Evolutionary conservation across 108 stramenopile genomes (phyloP).

Genomic region (Nitzschia putrida): DNA sequence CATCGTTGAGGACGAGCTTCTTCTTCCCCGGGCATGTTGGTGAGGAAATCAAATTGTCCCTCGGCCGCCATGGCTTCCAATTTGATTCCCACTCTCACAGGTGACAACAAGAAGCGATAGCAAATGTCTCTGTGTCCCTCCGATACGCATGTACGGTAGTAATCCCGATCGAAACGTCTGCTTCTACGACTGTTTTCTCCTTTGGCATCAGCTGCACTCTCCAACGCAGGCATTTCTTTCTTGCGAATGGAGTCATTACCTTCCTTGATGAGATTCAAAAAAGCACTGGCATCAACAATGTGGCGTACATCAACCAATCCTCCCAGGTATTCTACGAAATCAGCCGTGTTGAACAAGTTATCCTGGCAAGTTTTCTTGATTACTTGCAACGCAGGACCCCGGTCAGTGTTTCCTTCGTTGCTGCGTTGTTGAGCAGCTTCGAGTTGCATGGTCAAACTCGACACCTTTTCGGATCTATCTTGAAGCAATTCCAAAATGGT

Average conservation of each 20-base stretch:
- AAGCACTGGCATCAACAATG: slow-evolving; percentile 73
- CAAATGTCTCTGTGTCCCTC: slow-evolving; percentile 76
- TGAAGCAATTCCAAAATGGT: slow-evolving; percentile 60
- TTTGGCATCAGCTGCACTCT: slow-evolving; percentile 28
- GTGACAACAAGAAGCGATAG: slow-evolving; percentile 75
- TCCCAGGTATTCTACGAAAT: slow-evolving; percentile 58
- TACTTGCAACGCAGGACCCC: slow-evolving; percentile 46
- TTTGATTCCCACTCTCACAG: slow-evolving; percentile 80
- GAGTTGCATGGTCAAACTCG: slow-evolving; percentile 50
- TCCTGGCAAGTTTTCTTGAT: slow-evolving; percentile 66
- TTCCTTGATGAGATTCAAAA: slow-evolving; percentile 78
- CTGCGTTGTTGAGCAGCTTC: slow-evolving; percentile 43
- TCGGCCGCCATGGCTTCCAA: slow-evolving; percentile 63
- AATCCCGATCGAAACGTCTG: slow-evolving; percentile 81
- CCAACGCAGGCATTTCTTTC: slow-evolving; percentile 48
- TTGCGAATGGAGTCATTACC: slow-evolving; percentile 81
- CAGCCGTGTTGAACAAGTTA: slow-evolving; percentile 70
- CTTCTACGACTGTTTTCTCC: slow-evolving; percentile 62
- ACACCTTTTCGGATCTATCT: slow-evolving; percentile 66
- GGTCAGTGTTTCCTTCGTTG: slow-evolving; percentile 31
- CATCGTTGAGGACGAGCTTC: slow-evolving; percentile 64
- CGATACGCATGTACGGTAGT: slow-evolving; percentile 80
- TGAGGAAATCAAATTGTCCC: slow-evolving; percentile 66
- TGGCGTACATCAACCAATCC: slow-evolving; percentile 66
- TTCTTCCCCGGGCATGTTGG: slow-evolving; percentile 70